These are phyloP conservation scores for Dendrothele bispora DNA, from an alignment of 768 basidiomycete genomes.

Conservation along the genomic window DNA sequence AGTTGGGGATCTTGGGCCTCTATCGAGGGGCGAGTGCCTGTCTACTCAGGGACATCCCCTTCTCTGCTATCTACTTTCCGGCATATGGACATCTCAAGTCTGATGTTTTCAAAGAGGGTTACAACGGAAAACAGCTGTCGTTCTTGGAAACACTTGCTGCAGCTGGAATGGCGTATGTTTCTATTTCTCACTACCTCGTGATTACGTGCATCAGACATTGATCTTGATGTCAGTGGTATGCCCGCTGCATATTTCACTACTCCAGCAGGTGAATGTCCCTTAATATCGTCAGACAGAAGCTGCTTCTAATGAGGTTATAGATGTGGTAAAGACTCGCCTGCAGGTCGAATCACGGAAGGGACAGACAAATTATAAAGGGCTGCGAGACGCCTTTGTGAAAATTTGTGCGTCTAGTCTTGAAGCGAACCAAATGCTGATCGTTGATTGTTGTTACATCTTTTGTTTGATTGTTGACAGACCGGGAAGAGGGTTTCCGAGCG, in stretches of 20 bases:
- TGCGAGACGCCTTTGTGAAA: constrained; percentile 85
- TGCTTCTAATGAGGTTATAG: constrained; percentile 36
- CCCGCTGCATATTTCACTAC: constrained; percentile 94
- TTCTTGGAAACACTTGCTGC: constrained; percentile 87
- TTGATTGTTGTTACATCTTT: no score
- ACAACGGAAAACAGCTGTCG: constrained; percentile 89
- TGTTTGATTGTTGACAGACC: constrained; percentile 47
- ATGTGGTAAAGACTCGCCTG: constrained; percentile 96
- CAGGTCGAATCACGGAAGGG: constrained; percentile 93
- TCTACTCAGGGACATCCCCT: constrained; percentile 92
- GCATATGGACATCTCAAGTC: constrained; percentile 89
- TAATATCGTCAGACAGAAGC: constrained; percentile 14
- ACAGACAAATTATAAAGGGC: constrained; percentile 87
- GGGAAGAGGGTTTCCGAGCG: constrained; percentile 86
- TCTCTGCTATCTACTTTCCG: constrained; percentile 92
- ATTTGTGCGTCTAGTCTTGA: constrained; percentile 82
- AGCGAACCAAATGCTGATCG: no score
- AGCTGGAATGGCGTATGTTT: constrained; percentile 77
- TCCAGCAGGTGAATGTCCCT: constrained; percentile 65
- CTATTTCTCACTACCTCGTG: constrained; percentile 5
- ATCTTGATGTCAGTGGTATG: constrained; percentile 80
- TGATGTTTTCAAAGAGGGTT: constrained; percentile 94
- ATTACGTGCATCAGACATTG: constrained; percentile 15
- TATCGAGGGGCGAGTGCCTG: constrained; percentile 95
- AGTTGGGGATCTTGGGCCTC: constrained; percentile 87